Percentiles rank a stretch among this genome's conserved stretches.
phyloP scores from a whole-genome alignment of 495 filamentous ascomycete genomes.

The Penicillium atrosanguineum region DNA sequence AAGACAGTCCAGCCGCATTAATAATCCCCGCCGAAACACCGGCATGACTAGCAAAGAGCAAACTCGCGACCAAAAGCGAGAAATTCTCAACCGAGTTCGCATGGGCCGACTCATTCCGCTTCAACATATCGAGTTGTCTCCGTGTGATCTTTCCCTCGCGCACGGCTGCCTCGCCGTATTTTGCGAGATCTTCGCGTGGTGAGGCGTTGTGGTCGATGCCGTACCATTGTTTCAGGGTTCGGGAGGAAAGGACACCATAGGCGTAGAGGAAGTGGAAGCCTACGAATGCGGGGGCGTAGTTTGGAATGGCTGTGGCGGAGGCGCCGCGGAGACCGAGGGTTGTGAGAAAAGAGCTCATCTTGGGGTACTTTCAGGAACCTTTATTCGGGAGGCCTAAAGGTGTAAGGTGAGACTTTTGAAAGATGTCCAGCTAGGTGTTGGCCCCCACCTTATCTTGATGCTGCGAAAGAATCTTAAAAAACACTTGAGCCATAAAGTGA shows the following conservation, averaged over 20 bases:
- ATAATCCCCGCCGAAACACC: slow-evolving; percentile 18
- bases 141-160: slow-evolving; percentile 46
- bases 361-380: neutral
- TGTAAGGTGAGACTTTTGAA: neutral
- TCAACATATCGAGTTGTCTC: slow-evolving; percentile 40
- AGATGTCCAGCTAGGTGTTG: neutral
- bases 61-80: slow-evolving; percentile 21
- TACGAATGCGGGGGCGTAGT: slow-evolving; percentile 40
- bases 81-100: slow-evolving; percentile 48
- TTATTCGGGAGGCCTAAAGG: neutral
- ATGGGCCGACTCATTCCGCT: slow-evolving; percentile 46
- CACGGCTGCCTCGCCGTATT: slow-evolving; percentile 46
- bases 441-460: neutral
- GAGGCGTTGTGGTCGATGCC: slow-evolving; percentile 49
- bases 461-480: neutral
- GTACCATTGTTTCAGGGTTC: slow-evolving; percentile 45
- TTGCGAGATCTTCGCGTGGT: slow-evolving; percentile 44
- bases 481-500: neutral
- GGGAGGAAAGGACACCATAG: slow-evolving; percentile 47
- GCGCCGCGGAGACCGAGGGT: slow-evolving; percentile 19
- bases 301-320: slow-evolving; percentile 14
- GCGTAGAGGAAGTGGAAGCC: slow-evolving; percentile 48
- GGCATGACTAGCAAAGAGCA: slow-evolving; percentile 20
- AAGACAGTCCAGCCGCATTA: slow-evolving; percentile 25
- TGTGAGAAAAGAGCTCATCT: slow-evolving; percentile 16